Evolutionary conservation across 1,284 basidiomycete genomes (phyloP).

Genomic region (Sporisorium graminicola): DNA sequence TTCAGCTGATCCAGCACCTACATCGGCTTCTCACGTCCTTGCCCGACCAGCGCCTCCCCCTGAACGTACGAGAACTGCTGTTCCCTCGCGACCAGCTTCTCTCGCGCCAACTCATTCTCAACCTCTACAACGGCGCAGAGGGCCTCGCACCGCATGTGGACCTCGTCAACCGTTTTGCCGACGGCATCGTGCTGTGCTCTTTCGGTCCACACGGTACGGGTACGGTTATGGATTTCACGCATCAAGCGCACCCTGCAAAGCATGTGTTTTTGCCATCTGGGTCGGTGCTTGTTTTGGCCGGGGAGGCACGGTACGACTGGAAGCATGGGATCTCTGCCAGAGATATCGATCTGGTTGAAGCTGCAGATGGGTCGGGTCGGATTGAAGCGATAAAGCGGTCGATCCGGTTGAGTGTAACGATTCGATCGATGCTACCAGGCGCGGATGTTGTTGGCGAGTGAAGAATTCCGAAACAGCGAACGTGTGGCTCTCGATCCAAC

Average conservation of each 20-base stretch:
- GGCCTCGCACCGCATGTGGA: conserved; percentile 72
- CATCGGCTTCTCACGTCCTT: conserved; percentile 1
- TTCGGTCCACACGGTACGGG: conserved; percentile 44
- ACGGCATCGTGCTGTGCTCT: conserved; percentile 59
- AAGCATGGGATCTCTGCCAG: conserved; percentile 70
- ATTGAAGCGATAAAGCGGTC: conserved; percentile 21
- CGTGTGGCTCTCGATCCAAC: background rate
- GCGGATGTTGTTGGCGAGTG: conserved; percentile 49
- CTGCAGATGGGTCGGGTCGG: background rate
- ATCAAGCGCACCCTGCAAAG: background rate
- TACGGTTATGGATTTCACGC: conserved; percentile 57
- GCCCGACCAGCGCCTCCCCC: conserved; percentile 6
- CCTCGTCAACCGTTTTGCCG: conserved; percentile 71
- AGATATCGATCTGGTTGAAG: conserved; percentile 25
- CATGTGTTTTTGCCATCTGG: conserved; percentile 70
- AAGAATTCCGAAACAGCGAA: background rate
- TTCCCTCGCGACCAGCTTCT: conserved; percentile 21
- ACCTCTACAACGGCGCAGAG: conserved; percentile 71
- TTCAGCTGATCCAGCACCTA: conserved; percentile 27
- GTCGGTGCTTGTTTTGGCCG: conserved; percentile 70
- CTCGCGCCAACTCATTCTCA: conserved; percentile 71
- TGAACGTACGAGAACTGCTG: conserved; percentile 8
- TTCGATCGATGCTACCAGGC: conserved; percentile 53
- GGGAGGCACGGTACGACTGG: conserved; percentile 72
- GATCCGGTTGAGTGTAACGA: conserved; percentile 54